Evolutionary conservation across 2,329 filamentous ascomycete species (phyloP).

Genomic region (Talaromyces marneffei): DNA sequence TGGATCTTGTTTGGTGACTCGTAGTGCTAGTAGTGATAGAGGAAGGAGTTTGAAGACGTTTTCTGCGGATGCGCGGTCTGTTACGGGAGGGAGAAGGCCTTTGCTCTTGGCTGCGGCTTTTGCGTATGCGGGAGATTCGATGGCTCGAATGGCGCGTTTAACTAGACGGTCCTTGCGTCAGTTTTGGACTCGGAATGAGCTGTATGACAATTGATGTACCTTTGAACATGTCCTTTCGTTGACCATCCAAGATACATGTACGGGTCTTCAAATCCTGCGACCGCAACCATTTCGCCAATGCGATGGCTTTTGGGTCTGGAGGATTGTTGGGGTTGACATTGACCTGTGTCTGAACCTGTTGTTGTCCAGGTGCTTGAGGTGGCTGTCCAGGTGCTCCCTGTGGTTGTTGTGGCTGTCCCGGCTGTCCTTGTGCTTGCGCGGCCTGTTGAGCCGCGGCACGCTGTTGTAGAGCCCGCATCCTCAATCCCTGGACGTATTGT

Average conservation of each 20-base stretch:
- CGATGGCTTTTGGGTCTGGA: conserved; percentile 81
- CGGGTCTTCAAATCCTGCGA: conserved; percentile 79
- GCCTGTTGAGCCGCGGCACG: conserved; percentile 33
- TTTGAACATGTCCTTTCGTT: conserved; percentile 97
- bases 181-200: not conserved
- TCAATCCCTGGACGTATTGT: conserved; percentile 42
- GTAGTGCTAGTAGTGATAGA: conserved; percentile 85
- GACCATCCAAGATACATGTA: conserved; percentile 89
- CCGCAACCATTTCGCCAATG: conserved; percentile 81
- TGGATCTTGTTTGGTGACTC: conserved; percentile 76
- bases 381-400: conserved; percentile 19
- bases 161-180: conserved; percentile 49
- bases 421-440: conserved; percentile 20
- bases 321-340: conserved; percentile 50
- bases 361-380: conserved; percentile 16
- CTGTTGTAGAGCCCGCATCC: conserved; percentile 43
- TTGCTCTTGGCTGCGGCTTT: conserved; percentile 83
- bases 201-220: conserved; percentile 46
- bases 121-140: conserved; percentile 82
- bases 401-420: conserved; percentile 18
- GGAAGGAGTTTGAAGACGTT: conserved; percentile 93
- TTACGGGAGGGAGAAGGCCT: conserved; percentile 78
- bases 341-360: conserved; percentile 42
- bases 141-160: conserved; percentile 87
- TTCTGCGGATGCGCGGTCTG: conserved; percentile 79